Conservation (phyloP, 768 basidiomycete genomes). For the Naganishia vaughanmartiniae region DNA sequence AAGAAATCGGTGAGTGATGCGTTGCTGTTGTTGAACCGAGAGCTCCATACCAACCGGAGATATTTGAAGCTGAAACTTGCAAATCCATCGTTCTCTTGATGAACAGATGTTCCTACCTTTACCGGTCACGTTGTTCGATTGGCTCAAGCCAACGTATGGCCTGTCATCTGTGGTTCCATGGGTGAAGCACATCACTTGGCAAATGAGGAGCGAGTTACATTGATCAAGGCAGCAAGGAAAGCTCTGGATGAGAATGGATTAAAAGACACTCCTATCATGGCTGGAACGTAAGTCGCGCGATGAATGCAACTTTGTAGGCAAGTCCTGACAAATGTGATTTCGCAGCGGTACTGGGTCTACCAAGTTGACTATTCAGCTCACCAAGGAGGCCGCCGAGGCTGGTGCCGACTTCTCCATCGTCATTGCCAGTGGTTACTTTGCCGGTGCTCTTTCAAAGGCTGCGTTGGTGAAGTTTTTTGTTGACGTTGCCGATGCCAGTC, state of each 20-base stretch:
- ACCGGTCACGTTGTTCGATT: slow-evolving; percentile 65
- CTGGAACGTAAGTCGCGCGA: slow-evolving; percentile 60
- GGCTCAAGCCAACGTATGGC: slow-evolving; percentile 67
- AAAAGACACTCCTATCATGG: slow-evolving; percentile 64
- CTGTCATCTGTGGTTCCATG: slow-evolving; percentile 76
- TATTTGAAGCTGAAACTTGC: neutral
- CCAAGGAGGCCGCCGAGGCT: slow-evolving; percentile 71
- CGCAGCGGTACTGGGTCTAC: slow-evolving; percentile 69
- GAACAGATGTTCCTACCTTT: slow-evolving; percentile 65
- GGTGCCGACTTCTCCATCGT: slow-evolving; percentile 86
- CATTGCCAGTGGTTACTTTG: slow-evolving; percentile 82
- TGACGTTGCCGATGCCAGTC: slow-evolving; percentile 73
- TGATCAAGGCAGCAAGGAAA: slow-evolving; percentile 67
- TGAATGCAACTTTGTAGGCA: neutral
- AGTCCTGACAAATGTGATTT: neutral
- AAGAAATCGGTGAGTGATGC: slow-evolving; percentile 74
- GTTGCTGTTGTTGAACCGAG: neutral
- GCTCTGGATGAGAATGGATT: slow-evolving; percentile 69
- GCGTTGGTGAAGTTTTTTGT: slow-evolving; percentile 77
- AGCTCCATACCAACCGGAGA: neutral
- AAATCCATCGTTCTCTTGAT: neutral
- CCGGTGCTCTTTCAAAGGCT: slow-evolving; percentile 64
- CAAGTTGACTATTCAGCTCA: slow-evolving; percentile 72
- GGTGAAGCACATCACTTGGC: slow-evolving; percentile 76
- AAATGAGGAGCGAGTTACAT: slow-evolving; percentile 63